Evolutionary conservation across 2,329 filamentous ascomycete species (phyloP).

Genomic region (Cladorrhinum sp.): DNA sequence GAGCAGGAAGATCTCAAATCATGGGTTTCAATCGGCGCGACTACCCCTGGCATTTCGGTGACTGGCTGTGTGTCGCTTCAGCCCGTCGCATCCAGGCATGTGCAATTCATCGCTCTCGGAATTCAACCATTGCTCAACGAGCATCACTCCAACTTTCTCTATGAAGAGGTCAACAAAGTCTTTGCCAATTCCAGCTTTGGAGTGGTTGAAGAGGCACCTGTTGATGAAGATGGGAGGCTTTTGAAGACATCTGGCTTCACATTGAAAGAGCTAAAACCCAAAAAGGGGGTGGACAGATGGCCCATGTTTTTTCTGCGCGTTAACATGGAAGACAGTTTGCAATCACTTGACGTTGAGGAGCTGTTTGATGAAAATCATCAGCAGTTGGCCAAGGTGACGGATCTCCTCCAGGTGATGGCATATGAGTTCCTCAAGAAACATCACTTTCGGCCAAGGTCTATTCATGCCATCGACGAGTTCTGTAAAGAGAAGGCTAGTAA

Average conservation of each 20-base stretch:
- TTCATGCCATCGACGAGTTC: constrained; percentile 22
- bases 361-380: constrained; percentile 46
- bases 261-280: constrained; percentile 49
- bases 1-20: constrained; percentile 47
- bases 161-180: constrained; percentile 72
- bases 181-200: constrained; percentile 80
- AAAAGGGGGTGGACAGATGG: constrained; percentile 74
- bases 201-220: constrained; percentile 46
- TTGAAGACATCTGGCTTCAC: constrained; percentile 47
- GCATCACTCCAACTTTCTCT: constrained; percentile 62
- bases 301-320: constrained; percentile 87
- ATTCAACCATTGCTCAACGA: constrained; percentile 61
- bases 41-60: constrained; percentile 59
- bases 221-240: constrained; percentile 35
- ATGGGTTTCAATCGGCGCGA: constrained; percentile 72
- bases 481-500: constrained; percentile 1
- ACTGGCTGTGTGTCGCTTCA: constrained; percentile 68
- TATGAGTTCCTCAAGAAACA: constrained; percentile 73
- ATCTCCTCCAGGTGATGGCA: constrained; percentile 66
- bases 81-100: constrained; percentile 67
- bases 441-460: constrained; percentile 57
- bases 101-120: constrained; percentile 81
- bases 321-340: constrained; percentile 31
- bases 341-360: constrained; percentile 30
- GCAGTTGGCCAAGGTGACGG: constrained; percentile 54